phyloP scores from a whole-genome alignment of 2,329 filamentous ascomycete genomes.

The Stagonosporopsis chrysanthemi region DNA sequence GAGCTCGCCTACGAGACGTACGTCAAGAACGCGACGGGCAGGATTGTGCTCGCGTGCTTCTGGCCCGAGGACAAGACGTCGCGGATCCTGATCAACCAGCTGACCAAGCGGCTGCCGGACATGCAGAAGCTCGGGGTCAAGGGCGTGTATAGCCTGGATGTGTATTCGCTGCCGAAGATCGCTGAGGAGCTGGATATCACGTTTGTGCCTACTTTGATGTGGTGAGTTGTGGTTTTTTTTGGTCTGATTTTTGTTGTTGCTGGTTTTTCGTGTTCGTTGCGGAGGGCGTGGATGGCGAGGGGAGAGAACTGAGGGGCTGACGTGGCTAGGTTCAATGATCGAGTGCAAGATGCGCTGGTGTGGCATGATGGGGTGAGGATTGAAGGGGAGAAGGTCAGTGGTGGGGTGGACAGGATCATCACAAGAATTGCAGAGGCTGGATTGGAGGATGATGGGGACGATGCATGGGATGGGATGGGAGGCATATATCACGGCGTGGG shows the following conservation, averaged over 20 bases:
- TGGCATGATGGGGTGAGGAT: slow-evolving; percentile 37
- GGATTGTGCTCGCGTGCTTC: slow-evolving; percentile 29
- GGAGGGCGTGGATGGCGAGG: background rate
- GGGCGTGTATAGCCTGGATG: slow-evolving; percentile 35
- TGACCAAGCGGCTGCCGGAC: slow-evolving; percentile 27
- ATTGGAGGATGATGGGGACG: slow-evolving; percentile 33
- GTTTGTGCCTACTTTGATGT: slow-evolving; percentile 38
- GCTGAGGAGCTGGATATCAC: slow-evolving; percentile 28
- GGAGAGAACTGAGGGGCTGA: background rate
- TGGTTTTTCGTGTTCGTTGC: background rate
- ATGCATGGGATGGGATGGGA: slow-evolving; percentile 20
- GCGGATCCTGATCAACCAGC: slow-evolving; percentile 20
- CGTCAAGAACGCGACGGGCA: slow-evolving; percentile 28
- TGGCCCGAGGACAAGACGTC: slow-evolving; percentile 35
- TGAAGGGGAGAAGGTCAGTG: slow-evolving; percentile 32
- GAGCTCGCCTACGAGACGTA: slow-evolving; percentile 27
- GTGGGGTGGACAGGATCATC: slow-evolving; percentile 34
- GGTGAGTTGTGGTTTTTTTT: slow-evolving; percentile 14
- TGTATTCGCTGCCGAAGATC: slow-evolving; percentile 33
- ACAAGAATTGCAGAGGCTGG: slow-evolving; percentile 33
- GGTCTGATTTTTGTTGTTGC: background rate
- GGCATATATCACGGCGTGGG: slow-evolving; percentile 15
- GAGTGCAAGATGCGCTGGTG: slow-evolving; percentile 30
- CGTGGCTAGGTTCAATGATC: slow-evolving; percentile 25
- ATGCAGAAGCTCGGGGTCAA: slow-evolving; percentile 22